Evolutionary conservation across 805 yeast species (phyloP), one percentile per base, ranked within the genome.

Genomic region (Candida qinlingensis): DNA sequence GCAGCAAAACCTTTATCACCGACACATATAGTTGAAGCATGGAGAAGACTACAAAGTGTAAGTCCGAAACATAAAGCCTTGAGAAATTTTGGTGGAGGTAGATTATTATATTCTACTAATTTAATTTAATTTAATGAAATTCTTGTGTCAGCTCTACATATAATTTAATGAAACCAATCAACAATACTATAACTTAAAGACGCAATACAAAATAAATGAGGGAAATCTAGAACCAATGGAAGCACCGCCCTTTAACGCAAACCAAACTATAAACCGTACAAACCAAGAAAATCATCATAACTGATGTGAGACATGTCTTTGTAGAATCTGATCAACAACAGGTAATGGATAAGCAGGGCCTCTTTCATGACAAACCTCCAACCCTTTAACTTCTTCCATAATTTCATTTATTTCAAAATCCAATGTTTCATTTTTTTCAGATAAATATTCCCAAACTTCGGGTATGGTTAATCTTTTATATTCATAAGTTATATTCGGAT

Each of bases 11-110:
- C 97, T 0, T 74, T 91, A 36, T 71, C 80, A 62, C 87, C 92
- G 0, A 78, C 80, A 50, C 96, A 91, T 64, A 82, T 91, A 9
- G 83, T 83, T 50, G 96, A 89, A 60, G 97, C 97, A 0, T 89
- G 94, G 90, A 72, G 97, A 59, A 69, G 84, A 46, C 65, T 88
- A 39, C 97, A 90, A 64, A 67, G 72, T 2, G 68, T 68, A 2
- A 74, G 75, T 40, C 78, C 77, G 58, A 76, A 73, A 41, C 83
- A 80, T 53, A 79, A 76, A 50, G 85, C 94, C 2, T 63, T 82
- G 39, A 73, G 89, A 50, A 81, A 85, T 46, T 88, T 83, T 63
- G 77, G 81, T 33, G 96, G 75, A 10, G 69, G 72, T 6, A 64
- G 70, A 55, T 39, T 70, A 19, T 56, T 59, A 25, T 59, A 69